phyloP scores from a whole-genome alignment of 148 eudicot genomes.

The Vaccinium corymbosum region DNA sequence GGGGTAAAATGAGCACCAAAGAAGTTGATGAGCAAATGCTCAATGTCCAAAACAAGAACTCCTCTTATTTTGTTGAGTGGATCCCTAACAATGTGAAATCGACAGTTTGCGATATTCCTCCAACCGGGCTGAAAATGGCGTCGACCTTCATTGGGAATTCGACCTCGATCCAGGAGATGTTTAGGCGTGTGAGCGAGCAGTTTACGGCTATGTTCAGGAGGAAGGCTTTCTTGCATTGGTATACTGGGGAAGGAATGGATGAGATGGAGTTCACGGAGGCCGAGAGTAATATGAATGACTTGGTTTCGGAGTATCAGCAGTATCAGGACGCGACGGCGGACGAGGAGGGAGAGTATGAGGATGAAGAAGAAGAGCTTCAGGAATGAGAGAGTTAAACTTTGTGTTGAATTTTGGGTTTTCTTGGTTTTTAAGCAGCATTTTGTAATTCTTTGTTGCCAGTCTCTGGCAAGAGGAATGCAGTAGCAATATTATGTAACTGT shows the following conservation, averaged over 20 bases:
- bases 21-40: slow-evolving; percentile 37
- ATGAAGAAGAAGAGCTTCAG: slow-evolving; percentile 22
- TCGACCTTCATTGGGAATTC: slow-evolving; percentile 32
- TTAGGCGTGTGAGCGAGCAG: slow-evolving; percentile 2
- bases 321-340: slow-evolving; percentile 34
- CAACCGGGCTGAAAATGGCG: slow-evolving; percentile 27
- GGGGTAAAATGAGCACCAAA: slow-evolving; percentile 37
- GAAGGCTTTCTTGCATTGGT: slow-evolving; percentile 11
- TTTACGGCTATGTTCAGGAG: slow-evolving; percentile 4
- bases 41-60: slow-evolving; percentile 32
- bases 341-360: slow-evolving; percentile 34
- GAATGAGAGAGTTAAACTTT: not conserved
- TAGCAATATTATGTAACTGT: not conserved
- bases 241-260: slow-evolving; percentile 2
- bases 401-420: not conserved
- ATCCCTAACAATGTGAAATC: slow-evolving; percentile 35
- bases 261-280: slow-evolving; percentile 3
- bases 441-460: slow-evolving; percentile 11
- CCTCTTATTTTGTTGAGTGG: slow-evolving; percentile 35
- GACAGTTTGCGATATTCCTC: slow-evolving; percentile 32
- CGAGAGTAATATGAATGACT: slow-evolving; percentile 24
- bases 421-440: not conserved
- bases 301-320: slow-evolving; percentile 37
- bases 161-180: slow-evolving; percentile 9
- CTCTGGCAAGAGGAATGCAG: slow-evolving; percentile 18